Conservation (phyloP, 192 early-diverging fungal species). For the Chytriomyces sp. region DNA sequence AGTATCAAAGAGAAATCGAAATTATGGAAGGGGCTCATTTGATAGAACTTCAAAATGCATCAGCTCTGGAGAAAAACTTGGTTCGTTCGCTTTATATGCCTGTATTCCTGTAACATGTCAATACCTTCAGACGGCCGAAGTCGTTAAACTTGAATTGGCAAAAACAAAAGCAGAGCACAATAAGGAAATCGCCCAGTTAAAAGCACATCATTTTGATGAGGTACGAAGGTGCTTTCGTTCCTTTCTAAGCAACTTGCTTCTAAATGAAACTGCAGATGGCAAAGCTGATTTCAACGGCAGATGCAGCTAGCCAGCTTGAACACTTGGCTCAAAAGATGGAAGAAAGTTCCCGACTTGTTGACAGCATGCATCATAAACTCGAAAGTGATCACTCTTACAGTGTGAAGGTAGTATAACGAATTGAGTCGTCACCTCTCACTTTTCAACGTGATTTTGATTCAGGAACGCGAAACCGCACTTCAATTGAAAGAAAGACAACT, state of each 20-base stretch:
- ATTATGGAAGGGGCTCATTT: neutral
- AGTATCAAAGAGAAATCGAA: neutral
- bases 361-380: conserved; percentile 26
- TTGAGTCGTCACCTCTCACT: neutral
- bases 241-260: no score
- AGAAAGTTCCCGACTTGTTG: conserved; percentile 23
- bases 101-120: neutral
- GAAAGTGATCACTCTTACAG: conserved; percentile 26
- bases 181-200: conserved; percentile 5
- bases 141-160: neutral
- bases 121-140: conserved; percentile 3
- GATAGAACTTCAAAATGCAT: neutral
- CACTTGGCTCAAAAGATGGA: conserved; percentile 18
- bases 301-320: conserved; percentile 30
- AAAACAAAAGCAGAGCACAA: conserved; percentile 15
- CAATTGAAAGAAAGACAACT: conserved; percentile 24
- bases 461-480: conserved; percentile 31
- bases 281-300: conserved; percentile 26
- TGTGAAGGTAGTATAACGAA: conserved; percentile 27
- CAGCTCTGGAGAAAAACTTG: neutral
- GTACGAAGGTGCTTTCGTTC: neutral
- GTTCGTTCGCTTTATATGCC: neutral
- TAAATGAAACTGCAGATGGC: conserved; percentile 6
- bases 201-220: conserved; percentile 27
- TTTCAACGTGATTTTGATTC: neutral